A percentile compares a stretch with the other conserved stretches of the same genome.
These are phyloP conservation scores for Pyrenochaeta sp. DNA, from an alignment of 2,329 filamentous ascomycete genomes.

Conservation along the genomic window DNA sequence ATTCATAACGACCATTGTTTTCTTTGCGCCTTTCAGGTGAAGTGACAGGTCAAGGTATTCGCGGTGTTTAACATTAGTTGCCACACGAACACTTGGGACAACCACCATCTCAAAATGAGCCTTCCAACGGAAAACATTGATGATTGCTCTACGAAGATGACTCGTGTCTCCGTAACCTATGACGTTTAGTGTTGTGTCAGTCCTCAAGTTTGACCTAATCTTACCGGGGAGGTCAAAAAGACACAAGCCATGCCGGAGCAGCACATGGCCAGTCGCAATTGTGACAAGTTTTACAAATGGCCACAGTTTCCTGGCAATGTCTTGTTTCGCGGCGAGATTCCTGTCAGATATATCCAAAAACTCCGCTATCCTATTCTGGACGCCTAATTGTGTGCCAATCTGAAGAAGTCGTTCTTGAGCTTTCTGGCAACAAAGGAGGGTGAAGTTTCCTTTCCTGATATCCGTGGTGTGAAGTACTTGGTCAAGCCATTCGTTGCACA, in stretches of 20 bases:
- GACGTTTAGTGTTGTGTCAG: too few relatives aligned
- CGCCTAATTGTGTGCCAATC: background rate
- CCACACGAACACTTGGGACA: slow-evolving; percentile 3
- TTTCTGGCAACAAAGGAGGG: background rate
- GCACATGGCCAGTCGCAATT: slow-evolving; percentile 16
- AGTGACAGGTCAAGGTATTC: slow-evolving; percentile 14
- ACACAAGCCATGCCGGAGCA: slow-evolving; percentile 12
- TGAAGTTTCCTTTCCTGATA: slow-evolving; percentile 7
- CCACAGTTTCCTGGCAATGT: slow-evolving; percentile 5
- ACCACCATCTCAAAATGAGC: slow-evolving; percentile 25
- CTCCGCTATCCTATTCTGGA: background rate
- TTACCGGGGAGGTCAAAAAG: slow-evolving; percentile 25
- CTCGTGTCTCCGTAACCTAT: slow-evolving; percentile 25
- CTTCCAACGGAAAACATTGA: slow-evolving; percentile 16
- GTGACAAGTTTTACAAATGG: slow-evolving; percentile 16
- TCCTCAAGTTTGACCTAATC: background rate
- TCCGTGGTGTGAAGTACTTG: slow-evolving; percentile 2
- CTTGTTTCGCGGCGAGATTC: background rate
- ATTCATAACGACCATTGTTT: slow-evolving; percentile 19
- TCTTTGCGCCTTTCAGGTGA: slow-evolving; percentile 9
- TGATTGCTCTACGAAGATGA: slow-evolving; percentile 15
- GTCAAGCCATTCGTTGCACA: background rate
- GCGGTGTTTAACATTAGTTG: slow-evolving; percentile 5
- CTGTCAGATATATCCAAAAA: slow-evolving; percentile 9
- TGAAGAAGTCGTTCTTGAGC: background rate